Percentiles rank a stretch among this genome's conserved stretches.
These are phyloP conservation scores for Cladorrhinum sp. DNA, from an alignment of 2,329 filamentous ascomycete species.

Conservation along the genomic window DNA sequence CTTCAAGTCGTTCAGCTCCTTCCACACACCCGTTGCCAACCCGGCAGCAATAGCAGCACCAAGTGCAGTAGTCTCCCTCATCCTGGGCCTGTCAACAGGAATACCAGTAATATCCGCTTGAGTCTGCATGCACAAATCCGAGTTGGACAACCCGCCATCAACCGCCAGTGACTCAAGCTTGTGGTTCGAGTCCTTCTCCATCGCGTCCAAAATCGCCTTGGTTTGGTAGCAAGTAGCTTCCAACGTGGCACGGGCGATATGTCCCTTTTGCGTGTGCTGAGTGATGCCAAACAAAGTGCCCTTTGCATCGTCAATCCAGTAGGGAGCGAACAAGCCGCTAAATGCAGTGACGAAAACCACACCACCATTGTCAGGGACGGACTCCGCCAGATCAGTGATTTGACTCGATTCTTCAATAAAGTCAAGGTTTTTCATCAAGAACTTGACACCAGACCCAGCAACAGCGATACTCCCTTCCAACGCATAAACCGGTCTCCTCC, in stretches of 20 bases:
- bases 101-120: slow-evolving; percentile 84
- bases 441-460: slow-evolving; percentile 76
- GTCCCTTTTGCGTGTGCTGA: slow-evolving; percentile 78
- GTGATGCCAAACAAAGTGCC: slow-evolving; percentile 86
- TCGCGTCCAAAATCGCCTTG: slow-evolving; percentile 85
- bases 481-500: slow-evolving; percentile 65
- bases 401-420: slow-evolving; percentile 52
- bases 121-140: slow-evolving; percentile 85
- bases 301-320: slow-evolving; percentile 92
- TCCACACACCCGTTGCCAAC: slow-evolving; percentile 79
- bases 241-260: slow-evolving; percentile 84
- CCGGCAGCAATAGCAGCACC: slow-evolving; percentile 87
- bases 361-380: slow-evolving; percentile 70
- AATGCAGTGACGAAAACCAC: slow-evolving; percentile 88
- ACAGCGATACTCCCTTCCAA: slow-evolving; percentile 83
- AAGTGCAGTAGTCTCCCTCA: slow-evolving; percentile 87
- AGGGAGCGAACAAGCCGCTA: slow-evolving; percentile 85
- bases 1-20: slow-evolving; percentile 68
- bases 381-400: slow-evolving; percentile 50
- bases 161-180: slow-evolving; percentile 73
- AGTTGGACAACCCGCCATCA: slow-evolving; percentile 87
- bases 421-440: slow-evolving; percentile 62
- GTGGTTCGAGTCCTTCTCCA: slow-evolving; percentile 81
- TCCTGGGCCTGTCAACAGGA: slow-evolving; percentile 76
- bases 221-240: slow-evolving; percentile 93